Evolutionary conservation across 257 asterid genomes (phyloP), one percentile per base, ranked within the genome.

Genomic region (Primulina eburnea): DNA sequence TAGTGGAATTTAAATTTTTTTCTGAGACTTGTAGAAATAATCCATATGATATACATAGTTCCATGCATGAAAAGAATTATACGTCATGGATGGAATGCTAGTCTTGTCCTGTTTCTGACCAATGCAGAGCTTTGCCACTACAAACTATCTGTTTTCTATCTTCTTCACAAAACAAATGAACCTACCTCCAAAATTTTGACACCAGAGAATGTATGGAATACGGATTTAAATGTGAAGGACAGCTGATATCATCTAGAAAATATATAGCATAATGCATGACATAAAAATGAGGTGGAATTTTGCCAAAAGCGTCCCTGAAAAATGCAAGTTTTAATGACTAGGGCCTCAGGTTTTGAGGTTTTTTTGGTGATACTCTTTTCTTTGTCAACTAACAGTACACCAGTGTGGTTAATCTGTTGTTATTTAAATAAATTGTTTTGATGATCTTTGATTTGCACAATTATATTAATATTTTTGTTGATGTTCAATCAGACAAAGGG

Each of bases 401-500:
- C 56, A 50, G 4, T 50, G 60, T 43, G 71, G 62, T 40, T 68
- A 34, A 37, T 35, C 30, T 4, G 14, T 62, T 64, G 5, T 12
- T 30, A 32, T n/a, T 35, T 37, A 10, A 52, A 69, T 57, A 38
- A 70, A 18, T 63, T 37, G 18, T 29, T 38, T 62, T n/a, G n/a
- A n/a, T 62, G 5, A 34, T 33, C 35, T 11, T 69, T 76, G 52
- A 14, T 53, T 33, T 59, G 61, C 55, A 28, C 28, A 28, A 58
- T 59, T 60, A 28, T 74, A 32, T 65, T 43, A 74, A n/a, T 68
- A 52, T 12, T 65, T 62, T 68, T 55, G 33, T 21, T 16, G 55
- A 35, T 78, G 69, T 71, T 75, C 70, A 70, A 82, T 70, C 88
- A 93, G 99, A 87, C 81, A 67, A 93, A 89, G 82, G 99, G 97